Conservation (phyloP, 371 early-diverging fungal species). For the Actinomucor elegans region DNA sequence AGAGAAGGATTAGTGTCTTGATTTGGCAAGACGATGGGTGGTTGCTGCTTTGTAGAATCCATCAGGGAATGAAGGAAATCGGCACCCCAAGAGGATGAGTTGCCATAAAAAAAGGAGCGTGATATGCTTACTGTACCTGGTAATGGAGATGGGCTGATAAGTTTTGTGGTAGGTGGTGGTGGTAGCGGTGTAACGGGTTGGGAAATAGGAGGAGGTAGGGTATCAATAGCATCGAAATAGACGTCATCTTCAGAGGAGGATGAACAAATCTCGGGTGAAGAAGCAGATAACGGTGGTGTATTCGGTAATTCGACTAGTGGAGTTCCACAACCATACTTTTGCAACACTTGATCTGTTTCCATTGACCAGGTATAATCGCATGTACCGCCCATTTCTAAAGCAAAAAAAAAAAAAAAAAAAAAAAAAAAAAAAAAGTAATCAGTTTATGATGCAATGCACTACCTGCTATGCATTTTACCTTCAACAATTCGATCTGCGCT, state of each 20-base stretch:
- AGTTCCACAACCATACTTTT: slow-evolving; percentile 29
- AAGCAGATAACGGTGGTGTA: slow-evolving; percentile 13
- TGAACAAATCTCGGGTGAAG: too few relatives aligned
- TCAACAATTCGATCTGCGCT: slow-evolving; percentile 21
- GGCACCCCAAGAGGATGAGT: too few relatives aligned
- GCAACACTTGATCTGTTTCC: slow-evolving; percentile 29
- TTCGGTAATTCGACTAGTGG: slow-evolving; percentile 4
- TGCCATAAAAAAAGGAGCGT: too few relatives aligned
- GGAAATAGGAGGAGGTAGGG: background rate
- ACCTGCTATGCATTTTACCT: slow-evolving; percentile 15
- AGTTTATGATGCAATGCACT: background rate
- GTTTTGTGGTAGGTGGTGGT: background rate
- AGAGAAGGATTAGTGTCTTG: background rate
- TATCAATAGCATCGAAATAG: slow-evolving; percentile 33
- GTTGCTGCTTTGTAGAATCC: too few relatives aligned
- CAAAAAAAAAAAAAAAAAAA: too few relatives aligned
- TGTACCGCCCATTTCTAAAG: slow-evolving; percentile 39
- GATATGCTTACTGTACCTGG: too few relatives aligned
- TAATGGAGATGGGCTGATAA: too few relatives aligned
- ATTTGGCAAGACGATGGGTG: too few relatives aligned
- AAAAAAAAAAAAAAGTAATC: background rate
- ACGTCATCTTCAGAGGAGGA: slow-evolving; percentile 20
- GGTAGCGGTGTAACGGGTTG: background rate
- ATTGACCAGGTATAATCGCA: slow-evolving; percentile 36
- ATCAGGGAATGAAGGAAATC: too few relatives aligned